phyloP scores from a whole-genome alignment of 2,329 filamentous ascomycete genomes.

The Venturiaceae sp. region DNA sequence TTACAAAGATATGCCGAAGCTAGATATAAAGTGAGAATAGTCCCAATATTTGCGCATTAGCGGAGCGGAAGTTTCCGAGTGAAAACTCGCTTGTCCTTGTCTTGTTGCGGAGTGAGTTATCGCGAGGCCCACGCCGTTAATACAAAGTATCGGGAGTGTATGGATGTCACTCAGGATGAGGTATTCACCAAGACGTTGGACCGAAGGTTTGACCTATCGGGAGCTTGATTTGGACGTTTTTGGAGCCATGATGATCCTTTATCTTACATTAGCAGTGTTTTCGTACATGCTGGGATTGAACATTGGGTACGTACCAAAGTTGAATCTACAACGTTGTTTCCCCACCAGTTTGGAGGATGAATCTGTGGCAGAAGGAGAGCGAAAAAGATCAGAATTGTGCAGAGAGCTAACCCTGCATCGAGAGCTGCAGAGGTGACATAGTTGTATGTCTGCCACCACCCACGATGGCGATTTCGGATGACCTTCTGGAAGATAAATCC shows the following conservation, averaged over 20 bases:
- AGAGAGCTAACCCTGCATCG: conserved; percentile 57
- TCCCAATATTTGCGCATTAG: background rate
- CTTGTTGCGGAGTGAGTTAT: background rate
- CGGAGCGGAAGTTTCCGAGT: background rate
- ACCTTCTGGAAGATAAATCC: conserved; percentile 65
- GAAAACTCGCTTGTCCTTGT: background rate
- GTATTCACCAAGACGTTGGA: too few relatives aligned
- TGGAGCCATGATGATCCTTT: too few relatives aligned
- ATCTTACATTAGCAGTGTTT: too few relatives aligned
- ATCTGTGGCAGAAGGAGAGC: conserved; percentile 52
- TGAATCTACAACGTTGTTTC: too few relatives aligned
- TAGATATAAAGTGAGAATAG: background rate
- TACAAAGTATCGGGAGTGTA: too few relatives aligned
- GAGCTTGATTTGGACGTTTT: too few relatives aligned
- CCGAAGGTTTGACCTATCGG: too few relatives aligned
- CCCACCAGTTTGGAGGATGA: conserved; percentile 51
- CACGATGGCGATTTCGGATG: conserved; percentile 54
- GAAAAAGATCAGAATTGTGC: conserved; percentile 61
- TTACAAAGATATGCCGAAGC: background rate
- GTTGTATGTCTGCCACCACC: conserved; percentile 73
- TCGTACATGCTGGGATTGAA: too few relatives aligned
- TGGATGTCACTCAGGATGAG: too few relatives aligned
- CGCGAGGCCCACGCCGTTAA: too few relatives aligned
- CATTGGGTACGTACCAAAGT: too few relatives aligned
- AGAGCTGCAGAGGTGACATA: conserved; percentile 64